phyloP scores from a whole-genome alignment of 176 grass and related monocot genomes.

The Oropetium thomaeum region DNA sequence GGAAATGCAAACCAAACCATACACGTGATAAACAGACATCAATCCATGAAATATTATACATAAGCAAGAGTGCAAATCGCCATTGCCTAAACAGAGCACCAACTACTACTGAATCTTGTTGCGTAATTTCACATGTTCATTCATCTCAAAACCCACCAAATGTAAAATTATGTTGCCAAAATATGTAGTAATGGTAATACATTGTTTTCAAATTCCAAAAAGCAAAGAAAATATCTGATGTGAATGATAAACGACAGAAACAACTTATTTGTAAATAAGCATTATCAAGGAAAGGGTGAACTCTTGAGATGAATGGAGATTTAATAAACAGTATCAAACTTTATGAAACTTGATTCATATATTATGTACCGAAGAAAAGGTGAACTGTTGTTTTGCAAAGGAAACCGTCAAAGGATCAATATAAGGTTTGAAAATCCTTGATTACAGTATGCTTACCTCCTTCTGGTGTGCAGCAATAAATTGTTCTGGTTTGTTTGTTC shows the following conservation, averaged over 20 bases:
- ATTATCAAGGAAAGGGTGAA: too few species aligned
- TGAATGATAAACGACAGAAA: background rate
- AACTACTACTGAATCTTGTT: background rate
- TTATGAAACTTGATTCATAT: background rate
- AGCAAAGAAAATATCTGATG: background rate
- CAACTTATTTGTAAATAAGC: background rate
- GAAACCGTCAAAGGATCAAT: background rate
- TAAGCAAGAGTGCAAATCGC: background rate
- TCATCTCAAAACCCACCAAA: background rate
- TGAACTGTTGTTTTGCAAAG: background rate
- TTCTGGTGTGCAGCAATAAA: conserved; percentile 62
- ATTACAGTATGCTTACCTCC: conserved; percentile 57
- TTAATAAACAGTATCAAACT: background rate
- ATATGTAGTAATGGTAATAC: background rate
- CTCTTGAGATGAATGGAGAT: too few species aligned
- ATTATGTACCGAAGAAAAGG: background rate
- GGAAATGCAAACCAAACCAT: background rate
- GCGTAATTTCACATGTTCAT: background rate
- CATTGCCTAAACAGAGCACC: background rate
- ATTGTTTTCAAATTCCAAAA: background rate
- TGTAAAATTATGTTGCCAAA: background rate
- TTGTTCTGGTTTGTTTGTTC: conserved; percentile 66
- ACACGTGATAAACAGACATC: conserved; percentile 15
- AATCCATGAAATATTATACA: background rate
- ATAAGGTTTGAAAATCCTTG: background rate